These are phyloP conservation scores for Brachypodium distachyon DNA, from an alignment of 202 grass and related monocot species.

Conservation along the genomic window DNA sequence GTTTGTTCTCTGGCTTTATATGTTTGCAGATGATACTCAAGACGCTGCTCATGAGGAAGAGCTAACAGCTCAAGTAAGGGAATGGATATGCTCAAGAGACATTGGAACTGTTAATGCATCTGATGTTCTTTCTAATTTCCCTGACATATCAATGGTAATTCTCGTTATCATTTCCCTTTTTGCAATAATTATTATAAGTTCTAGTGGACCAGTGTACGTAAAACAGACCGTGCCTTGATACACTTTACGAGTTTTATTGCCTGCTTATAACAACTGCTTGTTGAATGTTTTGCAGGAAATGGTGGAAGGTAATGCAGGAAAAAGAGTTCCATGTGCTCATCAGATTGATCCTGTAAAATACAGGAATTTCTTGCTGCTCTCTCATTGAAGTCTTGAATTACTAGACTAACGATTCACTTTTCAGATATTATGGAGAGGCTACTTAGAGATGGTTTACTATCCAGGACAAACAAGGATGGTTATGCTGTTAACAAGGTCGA, in stretches of 20 bases:
- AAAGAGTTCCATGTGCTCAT: neutral
- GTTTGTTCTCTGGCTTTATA: conserved; percentile 11
- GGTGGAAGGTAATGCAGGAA: conserved; percentile 63
- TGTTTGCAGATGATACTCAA: conserved; percentile 83
- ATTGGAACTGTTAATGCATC: conserved; percentile 39
- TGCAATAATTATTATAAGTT: neutral
- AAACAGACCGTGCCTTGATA: conserved; percentile 1
- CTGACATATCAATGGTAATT: conserved; percentile 67
- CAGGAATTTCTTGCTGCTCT: conserved; percentile 21
- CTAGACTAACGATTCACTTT: conserved; percentile 15
- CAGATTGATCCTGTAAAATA: neutral
- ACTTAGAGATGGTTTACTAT: conserved; percentile 62
- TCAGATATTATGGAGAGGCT: conserved; percentile 85
- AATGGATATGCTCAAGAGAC: conserved; percentile 71
- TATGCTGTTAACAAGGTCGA: conserved; percentile 85
- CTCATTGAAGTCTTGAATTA: conserved; percentile 4
- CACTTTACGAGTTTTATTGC: neutral
- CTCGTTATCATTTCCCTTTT: conserved; percentile 1
- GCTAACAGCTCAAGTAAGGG: conserved; percentile 47
- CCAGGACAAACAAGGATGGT: conserved; percentile 62
- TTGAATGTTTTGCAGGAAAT: conserved; percentile 61
- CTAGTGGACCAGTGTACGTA: neutral
- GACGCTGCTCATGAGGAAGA: conserved; percentile 81
- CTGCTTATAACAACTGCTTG: conserved; percentile 14
- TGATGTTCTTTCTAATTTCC: conserved; percentile 75